phyloP scores from a whole-genome alignment of 2,329 filamentous ascomycete species.

The Lasiodiplodia sp. region DNA sequence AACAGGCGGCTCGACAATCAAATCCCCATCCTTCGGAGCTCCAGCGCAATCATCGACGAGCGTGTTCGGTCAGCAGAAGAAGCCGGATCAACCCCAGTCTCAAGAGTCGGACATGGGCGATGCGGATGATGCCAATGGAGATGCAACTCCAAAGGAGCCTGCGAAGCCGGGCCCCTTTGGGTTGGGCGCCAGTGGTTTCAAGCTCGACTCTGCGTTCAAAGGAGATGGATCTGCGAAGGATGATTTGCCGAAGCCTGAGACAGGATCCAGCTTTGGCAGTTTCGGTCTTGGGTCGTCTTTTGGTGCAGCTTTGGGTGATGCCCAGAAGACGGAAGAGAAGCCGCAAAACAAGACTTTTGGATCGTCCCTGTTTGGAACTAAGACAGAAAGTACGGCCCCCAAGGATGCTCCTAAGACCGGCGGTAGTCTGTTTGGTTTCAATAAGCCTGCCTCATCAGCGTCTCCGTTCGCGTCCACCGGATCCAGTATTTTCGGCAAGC shows the following conservation, averaged over 20 bases:
- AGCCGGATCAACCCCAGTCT: conserved; percentile 39
- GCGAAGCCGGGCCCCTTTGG: conserved; percentile 41
- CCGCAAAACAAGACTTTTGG: conserved; percentile 42
- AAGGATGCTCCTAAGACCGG: conserved; percentile 10
- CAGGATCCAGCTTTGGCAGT: conserved; percentile 45
- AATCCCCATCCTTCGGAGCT: conserved; percentile 15
- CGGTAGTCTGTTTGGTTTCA: conserved; percentile 12
- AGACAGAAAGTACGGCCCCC: conserved; percentile 3
- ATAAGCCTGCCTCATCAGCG: background rate
- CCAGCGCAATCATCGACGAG: conserved; percentile 1
- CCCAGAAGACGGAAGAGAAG: conserved; percentile 41
- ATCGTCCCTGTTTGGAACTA: conserved; percentile 16
- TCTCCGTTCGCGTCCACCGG: conserved; percentile 8
- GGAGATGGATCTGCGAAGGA: conserved; percentile 68
- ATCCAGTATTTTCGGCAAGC: conserved; percentile 18
- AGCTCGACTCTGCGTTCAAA: conserved; percentile 72
- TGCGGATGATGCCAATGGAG: conserved; percentile 35
- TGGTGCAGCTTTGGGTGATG: conserved; percentile 62
- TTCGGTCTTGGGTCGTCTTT: conserved; percentile 70
- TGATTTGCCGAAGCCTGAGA: conserved; percentile 60
- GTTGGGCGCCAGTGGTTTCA: conserved; percentile 60
- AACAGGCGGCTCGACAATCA: conserved; percentile 34
- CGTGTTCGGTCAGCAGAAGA: conserved; percentile 33
- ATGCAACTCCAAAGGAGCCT: conserved; percentile 9
- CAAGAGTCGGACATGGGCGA: conserved; percentile 43